These are phyloP conservation scores for Clarireedia hainanense DNA, from an alignment of 2,329 filamentous ascomycete species.

Conservation along the genomic window DNA sequence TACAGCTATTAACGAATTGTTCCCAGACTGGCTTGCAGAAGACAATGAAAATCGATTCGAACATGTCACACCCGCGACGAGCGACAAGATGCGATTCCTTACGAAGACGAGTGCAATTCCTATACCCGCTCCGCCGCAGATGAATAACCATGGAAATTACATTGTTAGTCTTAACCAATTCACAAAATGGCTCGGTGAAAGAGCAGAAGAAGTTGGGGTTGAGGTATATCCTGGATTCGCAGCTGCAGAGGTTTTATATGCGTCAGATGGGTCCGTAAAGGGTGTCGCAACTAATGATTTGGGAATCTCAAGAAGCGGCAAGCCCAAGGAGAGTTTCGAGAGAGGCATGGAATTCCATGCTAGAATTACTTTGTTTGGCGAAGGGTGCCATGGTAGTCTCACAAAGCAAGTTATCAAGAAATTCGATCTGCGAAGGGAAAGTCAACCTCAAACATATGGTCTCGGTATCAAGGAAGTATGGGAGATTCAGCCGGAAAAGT, in stretches of 20 bases:
- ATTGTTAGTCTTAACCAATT: conserved; percentile 95
- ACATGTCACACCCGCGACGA: conserved; percentile 73
- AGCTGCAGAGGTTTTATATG: conserved; percentile 85
- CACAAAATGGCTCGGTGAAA: conserved; percentile 89
- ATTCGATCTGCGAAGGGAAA: conserved; percentile 81
- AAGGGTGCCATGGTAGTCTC: conserved; percentile 92
- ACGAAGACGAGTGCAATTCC: conserved; percentile 73
- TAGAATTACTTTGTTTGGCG: conserved; percentile 79
- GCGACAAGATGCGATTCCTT: conserved; percentile 88
- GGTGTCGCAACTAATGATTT: conserved; percentile 96
- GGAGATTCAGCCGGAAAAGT: conserved; percentile 92
- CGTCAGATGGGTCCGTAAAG: conserved; percentile 75
- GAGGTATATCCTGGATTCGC: conserved; percentile 96
- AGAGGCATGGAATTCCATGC: conserved; percentile 98
- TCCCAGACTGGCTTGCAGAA: conserved; percentile 89
- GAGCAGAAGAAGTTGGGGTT: conserved; percentile 92
- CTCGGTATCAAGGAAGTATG: conserved; percentile 95
- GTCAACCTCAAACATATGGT: conserved; percentile 90
- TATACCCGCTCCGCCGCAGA: conserved; percentile 85
- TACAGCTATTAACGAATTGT: conserved; percentile 75
- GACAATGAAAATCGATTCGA: conserved; percentile 84
- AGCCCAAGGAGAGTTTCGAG: conserved; percentile 85
- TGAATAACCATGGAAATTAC: conserved; percentile 97
- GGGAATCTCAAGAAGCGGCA: conserved; percentile 72
- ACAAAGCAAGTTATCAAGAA: conserved; percentile 94